A percentile compares a stretch with the other conserved stretches of the same genome.
Conservation (phyloP, 2,329 filamentous ascomycete genomes). For the Ambrosiella beaveri region DNA sequence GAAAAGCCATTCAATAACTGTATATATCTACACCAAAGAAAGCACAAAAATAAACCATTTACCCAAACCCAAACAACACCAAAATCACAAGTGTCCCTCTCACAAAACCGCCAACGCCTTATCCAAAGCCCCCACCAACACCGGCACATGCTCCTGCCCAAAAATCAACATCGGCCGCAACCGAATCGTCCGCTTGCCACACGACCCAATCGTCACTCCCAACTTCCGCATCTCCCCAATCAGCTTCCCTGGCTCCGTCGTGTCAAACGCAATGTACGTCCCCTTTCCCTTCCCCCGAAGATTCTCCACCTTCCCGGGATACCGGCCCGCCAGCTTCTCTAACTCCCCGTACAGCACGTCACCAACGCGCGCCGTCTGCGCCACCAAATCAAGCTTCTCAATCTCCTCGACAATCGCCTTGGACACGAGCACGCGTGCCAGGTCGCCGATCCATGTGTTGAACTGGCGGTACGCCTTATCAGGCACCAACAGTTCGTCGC, state of each 20-base stretch:
- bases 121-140: conserved; percentile 8
- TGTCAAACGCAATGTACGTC: conserved; percentile 70
- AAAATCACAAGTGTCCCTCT: neutral
- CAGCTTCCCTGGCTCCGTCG: conserved; percentile 49
- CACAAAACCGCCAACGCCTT: conserved; percentile 11
- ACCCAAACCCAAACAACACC: neutral
- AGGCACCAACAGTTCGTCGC: conserved; percentile 59
- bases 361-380: conserved; percentile 54
- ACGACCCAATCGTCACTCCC: conserved; percentile 65
- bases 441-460: conserved; percentile 97
- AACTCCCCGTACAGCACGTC: conserved; percentile 51
- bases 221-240: conserved; percentile 52
- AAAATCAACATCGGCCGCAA: conserved; percentile 71
- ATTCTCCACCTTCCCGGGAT: conserved; percentile 54
- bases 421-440: conserved; percentile 69
- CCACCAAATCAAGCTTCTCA: conserved; percentile 56
- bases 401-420: conserved; percentile 72
- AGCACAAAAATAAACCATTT: neutral
- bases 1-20: neutral
- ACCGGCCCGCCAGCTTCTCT: conserved; percentile 42
- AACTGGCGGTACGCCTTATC: conserved; percentile 94
- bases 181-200: conserved; percentile 50
- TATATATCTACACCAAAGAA: neutral
- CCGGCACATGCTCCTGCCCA: conserved; percentile 44
- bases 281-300: conserved; percentile 49